These are phyloP conservation scores for Oryza officinalis DNA, from an alignment of 176 grass and related monocot genomes.

Conservation along the genomic window DNA sequence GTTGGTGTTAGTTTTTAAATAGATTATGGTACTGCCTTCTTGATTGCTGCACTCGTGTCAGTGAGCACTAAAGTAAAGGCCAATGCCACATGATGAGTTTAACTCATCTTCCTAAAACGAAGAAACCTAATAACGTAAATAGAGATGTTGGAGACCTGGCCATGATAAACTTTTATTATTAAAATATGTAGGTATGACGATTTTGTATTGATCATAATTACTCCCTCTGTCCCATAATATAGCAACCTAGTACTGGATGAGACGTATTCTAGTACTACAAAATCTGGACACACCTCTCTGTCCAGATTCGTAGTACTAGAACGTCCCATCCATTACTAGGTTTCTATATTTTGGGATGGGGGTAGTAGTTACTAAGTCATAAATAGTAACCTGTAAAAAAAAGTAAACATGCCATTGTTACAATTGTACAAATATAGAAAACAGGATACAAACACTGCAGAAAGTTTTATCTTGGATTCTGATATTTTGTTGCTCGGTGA, in stretches of 20 bases:
- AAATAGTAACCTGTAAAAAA: not conserved
- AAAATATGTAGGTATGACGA: not conserved
- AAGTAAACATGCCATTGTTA: not conserved
- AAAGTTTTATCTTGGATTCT: not conserved
- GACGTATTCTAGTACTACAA: no score
- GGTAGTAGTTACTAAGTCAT: not conserved
- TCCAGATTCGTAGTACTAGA: no score
- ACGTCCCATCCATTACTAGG: no score
- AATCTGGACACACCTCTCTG: no score
- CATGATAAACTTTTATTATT: not conserved
- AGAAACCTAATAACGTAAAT: not conserved
- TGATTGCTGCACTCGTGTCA: constrained; percentile 4
- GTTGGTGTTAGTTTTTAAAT: not conserved
- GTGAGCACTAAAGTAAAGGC: constrained; percentile 14
- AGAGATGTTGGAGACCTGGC: not conserved
- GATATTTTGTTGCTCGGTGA: not conserved
- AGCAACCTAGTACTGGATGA: no score
- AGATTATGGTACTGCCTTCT: not conserved
- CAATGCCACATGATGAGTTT: not conserved
- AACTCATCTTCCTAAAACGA: not conserved
- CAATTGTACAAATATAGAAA: no score
- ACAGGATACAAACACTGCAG: no score
- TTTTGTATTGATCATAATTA: not conserved
- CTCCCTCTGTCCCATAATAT: no score
- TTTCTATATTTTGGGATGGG: no score